Evolutionary conservation across 2,329 filamentous ascomycete species (phyloP).

Genomic region (Xylaria sp.): DNA sequence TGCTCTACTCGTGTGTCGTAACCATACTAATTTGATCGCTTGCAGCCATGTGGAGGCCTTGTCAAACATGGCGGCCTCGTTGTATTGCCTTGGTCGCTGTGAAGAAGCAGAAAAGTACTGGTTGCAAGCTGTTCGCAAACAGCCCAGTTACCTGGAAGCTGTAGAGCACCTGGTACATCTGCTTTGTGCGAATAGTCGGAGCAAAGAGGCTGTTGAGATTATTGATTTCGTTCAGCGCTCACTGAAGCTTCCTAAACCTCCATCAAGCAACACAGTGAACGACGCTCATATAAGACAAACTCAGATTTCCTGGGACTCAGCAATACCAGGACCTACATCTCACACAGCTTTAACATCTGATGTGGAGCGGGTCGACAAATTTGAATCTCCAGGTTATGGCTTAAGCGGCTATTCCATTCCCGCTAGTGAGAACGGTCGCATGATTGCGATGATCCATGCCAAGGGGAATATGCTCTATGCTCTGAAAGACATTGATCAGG

Average conservation of each 20-base stretch:
- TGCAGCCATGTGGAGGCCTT: slow-evolving; percentile 86
- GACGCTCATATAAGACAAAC: slow-evolving; percentile 6
- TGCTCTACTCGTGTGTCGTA: background rate
- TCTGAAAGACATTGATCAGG: slow-evolving; percentile 78
- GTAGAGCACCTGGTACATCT: slow-evolving; percentile 92
- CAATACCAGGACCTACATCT: slow-evolving; percentile 4
- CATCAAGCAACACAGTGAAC: slow-evolving; percentile 11
- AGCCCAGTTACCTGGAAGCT: slow-evolving; percentile 90
- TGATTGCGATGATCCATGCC: slow-evolving; percentile 91
- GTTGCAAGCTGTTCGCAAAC: slow-evolving; percentile 80
- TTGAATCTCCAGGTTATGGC: slow-evolving; percentile 59
- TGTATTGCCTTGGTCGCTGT: slow-evolving; percentile 81
- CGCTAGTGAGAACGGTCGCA: slow-evolving; percentile 86
- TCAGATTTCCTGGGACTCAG: slow-evolving; percentile 19
- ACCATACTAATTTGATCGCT: slow-evolving; percentile 10
- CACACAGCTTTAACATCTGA: slow-evolving; percentile 21
- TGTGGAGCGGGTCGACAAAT: slow-evolving; percentile 23
- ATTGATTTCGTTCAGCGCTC: slow-evolving; percentile 84
- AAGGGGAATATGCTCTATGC: slow-evolving; percentile 99
- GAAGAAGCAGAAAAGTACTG: slow-evolving; percentile 87
- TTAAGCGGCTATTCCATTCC: slow-evolving; percentile 86
- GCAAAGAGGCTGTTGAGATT: slow-evolving; percentile 82
- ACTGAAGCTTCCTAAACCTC: slow-evolving; percentile 57
- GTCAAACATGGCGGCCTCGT: slow-evolving; percentile 88
- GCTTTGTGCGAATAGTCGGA: slow-evolving; percentile 80